Evolutionary conservation across 2,329 filamentous ascomycete genomes (phyloP), one percentile per base, ranked within the genome.

Genomic region (Sarocladiaceae sp.): DNA sequence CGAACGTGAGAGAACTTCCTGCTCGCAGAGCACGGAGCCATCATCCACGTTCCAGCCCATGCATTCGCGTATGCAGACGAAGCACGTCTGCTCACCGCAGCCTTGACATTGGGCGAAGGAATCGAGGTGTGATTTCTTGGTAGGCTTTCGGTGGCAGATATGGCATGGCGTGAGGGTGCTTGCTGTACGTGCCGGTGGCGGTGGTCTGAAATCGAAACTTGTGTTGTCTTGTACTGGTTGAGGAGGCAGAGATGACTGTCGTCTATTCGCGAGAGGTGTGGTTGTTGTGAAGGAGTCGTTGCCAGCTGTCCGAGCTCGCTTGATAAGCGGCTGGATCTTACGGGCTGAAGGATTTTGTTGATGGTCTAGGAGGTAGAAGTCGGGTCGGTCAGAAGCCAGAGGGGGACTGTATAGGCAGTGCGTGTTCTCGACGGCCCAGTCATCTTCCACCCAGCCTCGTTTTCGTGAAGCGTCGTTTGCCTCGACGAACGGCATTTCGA

Each of bases 21-120:
- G 56, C 39, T 64, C 61, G 6, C 55, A 56, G 3, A 60, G 50
- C 6, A 54, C 32, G 23, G 40, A 48, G 20, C 42, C 52, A 7
- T 55, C 51, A 18, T 56, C 47, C 15, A 45, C 43, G 23, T 55
- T 50, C 68, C 70, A 74, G 2, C 76, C 75, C 11, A 73, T 64
- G 52, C 83, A 87, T 51, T 78, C 67, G 20, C 83, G 66, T 34
- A 84, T 74, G 57, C 83, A 87, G n/a, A 87, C 70, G 55, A 76
- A 85, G 57, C 83, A 87, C 1, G 82, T 77, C 33, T 80, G 69
- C 49, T 74, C 66, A 9, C 70, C 67, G 55, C 83, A 87, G 12
- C 75, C 72, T 51, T 75, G 65, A 58, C 83, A 87, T 53, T 79
- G 70, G 37, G 79, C 74, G 55, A 80, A 85, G 9, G 75, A 77